Conservation (phyloP, 2,329 filamentous ascomycete species). For the Diaporthe velutina region DNA sequence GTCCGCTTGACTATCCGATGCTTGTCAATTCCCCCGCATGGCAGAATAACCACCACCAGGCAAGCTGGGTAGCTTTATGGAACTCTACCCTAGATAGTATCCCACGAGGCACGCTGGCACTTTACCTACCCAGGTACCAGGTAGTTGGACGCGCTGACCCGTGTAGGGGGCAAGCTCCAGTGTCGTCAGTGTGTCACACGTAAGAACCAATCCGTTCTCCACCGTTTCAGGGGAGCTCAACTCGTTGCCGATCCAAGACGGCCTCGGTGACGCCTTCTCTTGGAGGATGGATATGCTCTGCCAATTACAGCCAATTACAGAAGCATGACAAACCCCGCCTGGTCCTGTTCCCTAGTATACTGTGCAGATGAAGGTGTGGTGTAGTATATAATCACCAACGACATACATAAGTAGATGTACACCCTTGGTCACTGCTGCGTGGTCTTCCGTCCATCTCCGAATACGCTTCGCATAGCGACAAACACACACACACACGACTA, state of each 20-base stretch:
- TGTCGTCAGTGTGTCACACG: too few relatives aligned
- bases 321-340: slow-evolving; percentile 25
- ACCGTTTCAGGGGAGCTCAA: slow-evolving; percentile 12
- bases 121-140: not conserved
- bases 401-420: slow-evolving; percentile 1
- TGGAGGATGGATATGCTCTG: not conserved
- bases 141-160: too few relatives aligned
- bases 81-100: not conserved
- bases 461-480: not conserved
- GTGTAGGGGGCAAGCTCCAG: not conserved
- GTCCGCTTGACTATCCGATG: not conserved
- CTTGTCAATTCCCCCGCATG: not conserved
- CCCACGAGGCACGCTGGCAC: not conserved
- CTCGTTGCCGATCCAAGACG: not conserved
- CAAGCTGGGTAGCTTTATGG: not conserved
- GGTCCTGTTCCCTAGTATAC: not conserved
- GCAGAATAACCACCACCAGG: not conserved
- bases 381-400: not conserved
- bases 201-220: not conserved
- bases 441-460: not conserved
- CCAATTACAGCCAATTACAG: slow-evolving; percentile 24
- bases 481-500: not conserved
- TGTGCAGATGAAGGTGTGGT: not conserved
- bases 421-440: not conserved
- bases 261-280: slow-evolving; percentile 3